Percentiles rank a stretch among this genome's conserved stretches.
phyloP scores from a whole-genome alignment of 441 rosid species.

The Lepidium campestre region DNA sequence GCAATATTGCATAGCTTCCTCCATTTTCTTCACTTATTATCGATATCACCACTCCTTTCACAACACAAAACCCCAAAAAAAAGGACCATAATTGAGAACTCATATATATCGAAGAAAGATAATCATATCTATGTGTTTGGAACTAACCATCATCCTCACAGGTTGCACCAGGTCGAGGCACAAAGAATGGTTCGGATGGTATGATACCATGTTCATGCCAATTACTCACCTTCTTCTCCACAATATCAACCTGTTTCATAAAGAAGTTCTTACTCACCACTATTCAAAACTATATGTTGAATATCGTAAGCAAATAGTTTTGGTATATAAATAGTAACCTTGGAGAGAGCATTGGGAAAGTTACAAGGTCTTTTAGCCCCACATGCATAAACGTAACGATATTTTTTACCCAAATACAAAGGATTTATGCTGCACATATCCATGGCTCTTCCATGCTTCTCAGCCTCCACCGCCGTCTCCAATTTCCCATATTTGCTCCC shows the following conservation, averaged over 20 bases:
- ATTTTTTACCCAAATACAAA: constrained; percentile 53
- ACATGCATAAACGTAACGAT: constrained; percentile 87
- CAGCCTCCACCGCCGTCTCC: constrained; percentile 79
- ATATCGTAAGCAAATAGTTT: not conserved
- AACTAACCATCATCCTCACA: constrained; percentile 90
- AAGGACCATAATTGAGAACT: too few relatives aligned
- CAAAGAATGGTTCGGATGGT: constrained; percentile 92
- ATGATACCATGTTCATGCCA: constrained; percentile 78
- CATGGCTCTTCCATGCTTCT: constrained; percentile 91
- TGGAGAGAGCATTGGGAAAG: constrained; percentile 92
- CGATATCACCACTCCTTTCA: constrained; percentile 78
- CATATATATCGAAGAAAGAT: not conserved
- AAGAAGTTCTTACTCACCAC: not conserved
- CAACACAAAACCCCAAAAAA: not conserved
- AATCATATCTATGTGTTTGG: not conserved
- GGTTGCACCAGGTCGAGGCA: constrained; percentile 78
- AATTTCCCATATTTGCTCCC: constrained; percentile 70
- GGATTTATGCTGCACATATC: constrained; percentile 98
- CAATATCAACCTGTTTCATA: constrained; percentile 63
- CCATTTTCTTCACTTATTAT: constrained; percentile 78
- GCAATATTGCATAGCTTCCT: constrained; percentile 68
- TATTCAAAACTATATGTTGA: not conserved
- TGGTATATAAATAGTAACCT: constrained; percentile 40
- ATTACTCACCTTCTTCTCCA: constrained; percentile 68
- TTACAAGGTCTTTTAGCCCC: constrained; percentile 92